A percentile compares a stretch with the other conserved stretches of the same genome.
Conservation (phyloP, 2,329 filamentous ascomycete species). For the Cercospora canescens region DNA sequence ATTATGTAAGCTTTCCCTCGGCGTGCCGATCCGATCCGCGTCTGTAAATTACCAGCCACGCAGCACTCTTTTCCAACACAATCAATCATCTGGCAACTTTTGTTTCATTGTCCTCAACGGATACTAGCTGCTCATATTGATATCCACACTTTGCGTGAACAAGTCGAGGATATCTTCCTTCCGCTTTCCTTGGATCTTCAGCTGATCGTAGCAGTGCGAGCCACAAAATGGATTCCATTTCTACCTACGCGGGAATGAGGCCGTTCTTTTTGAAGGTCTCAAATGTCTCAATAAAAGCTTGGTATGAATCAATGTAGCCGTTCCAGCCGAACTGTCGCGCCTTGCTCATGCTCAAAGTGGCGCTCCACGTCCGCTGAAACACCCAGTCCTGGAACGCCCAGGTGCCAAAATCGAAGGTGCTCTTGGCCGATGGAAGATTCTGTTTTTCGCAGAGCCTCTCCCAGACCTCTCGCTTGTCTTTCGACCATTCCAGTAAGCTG, state of each 20-base stretch:
- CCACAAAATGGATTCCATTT: background rate
- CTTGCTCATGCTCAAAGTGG: constrained; percentile 48
- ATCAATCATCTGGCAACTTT: too few relatives aligned
- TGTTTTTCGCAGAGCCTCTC: constrained; percentile 36
- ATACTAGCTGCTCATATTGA: too few relatives aligned
- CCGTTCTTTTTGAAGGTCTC: background rate
- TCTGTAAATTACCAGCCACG: too few relatives aligned
- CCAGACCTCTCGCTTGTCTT: constrained; percentile 43
- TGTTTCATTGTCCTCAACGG: too few relatives aligned
- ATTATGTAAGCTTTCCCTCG: too few relatives aligned
- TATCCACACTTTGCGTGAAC: too few relatives aligned
- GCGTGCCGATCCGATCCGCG: too few relatives aligned
- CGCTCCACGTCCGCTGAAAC: constrained; percentile 44
- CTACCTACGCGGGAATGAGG: background rate
- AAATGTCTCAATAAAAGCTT: background rate
- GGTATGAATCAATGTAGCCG: constrained; percentile 31
- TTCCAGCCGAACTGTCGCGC: constrained; percentile 48
- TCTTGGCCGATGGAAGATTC: constrained; percentile 28
- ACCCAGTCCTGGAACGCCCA: constrained; percentile 43
- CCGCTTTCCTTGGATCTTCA: background rate
- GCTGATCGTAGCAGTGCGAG: background rate
- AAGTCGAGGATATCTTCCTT: too few relatives aligned
- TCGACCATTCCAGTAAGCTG: constrained; percentile 44
- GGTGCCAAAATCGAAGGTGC: constrained; percentile 45
- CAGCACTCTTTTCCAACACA: too few relatives aligned